Conservation (phyloP, 208 protist genomes). For the Wallacemonas sp. region DNA sequence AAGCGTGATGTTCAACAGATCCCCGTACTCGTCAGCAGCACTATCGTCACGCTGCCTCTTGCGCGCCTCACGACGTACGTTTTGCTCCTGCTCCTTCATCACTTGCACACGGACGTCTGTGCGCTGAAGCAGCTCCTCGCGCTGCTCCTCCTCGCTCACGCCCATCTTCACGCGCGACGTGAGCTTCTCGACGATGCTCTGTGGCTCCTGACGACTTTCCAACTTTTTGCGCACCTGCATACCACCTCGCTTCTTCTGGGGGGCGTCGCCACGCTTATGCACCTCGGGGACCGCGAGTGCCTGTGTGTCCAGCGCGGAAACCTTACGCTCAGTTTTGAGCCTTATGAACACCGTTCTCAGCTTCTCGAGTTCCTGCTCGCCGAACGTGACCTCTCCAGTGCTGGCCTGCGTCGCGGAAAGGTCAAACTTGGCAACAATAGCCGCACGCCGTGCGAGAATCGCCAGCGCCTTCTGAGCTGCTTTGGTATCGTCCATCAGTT, state of each 20-base stretch:
- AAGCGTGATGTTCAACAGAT: slow-evolving; percentile 63
- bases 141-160: slow-evolving; percentile 84
- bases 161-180: slow-evolving; percentile 81
- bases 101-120: slow-evolving; percentile 62
- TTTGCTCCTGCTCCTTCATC: slow-evolving; percentile 50
- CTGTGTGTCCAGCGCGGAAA: slow-evolving; percentile 68
- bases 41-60: slow-evolving; percentile 46
- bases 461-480: slow-evolving; percentile 67
- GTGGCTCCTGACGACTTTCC: slow-evolving; percentile 50
- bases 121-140: slow-evolving; percentile 63
- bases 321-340: slow-evolving; percentile 68
- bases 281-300: slow-evolving; percentile 79
- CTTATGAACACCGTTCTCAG: slow-evolving; percentile 51
- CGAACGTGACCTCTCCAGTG: slow-evolving; percentile 40
- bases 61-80: slow-evolving; percentile 38
- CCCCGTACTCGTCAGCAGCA: slow-evolving; percentile 71
- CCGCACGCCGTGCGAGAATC: slow-evolving; percentile 65
- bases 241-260: slow-evolving; percentile 64
- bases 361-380: slow-evolving; percentile 42
- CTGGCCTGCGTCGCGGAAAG: slow-evolving; percentile 26
- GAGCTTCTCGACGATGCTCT: slow-evolving; percentile 62
- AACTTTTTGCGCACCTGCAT: slow-evolving; percentile 58
- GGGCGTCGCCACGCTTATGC: slow-evolving; percentile 46
- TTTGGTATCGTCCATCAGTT: slow-evolving; percentile 40
- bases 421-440: slow-evolving; percentile 63